These are phyloP conservation scores for Aspergillus japonicus DNA, from an alignment of 2,329 filamentous ascomycete genomes.

Conservation along the genomic window DNA sequence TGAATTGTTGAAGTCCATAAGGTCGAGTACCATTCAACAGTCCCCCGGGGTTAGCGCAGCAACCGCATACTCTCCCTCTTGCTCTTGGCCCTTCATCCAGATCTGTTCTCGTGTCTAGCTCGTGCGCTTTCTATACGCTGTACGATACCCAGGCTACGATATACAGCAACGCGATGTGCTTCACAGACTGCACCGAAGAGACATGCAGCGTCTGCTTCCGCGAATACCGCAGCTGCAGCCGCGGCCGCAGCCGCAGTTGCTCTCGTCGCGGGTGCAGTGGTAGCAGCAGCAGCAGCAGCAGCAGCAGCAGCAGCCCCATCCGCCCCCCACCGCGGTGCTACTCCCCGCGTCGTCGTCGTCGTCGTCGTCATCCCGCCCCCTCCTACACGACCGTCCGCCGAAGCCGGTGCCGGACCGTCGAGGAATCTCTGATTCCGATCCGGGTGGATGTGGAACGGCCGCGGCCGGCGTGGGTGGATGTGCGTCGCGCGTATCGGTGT, in stretches of 20 bases:
- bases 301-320: constrained; percentile 9
- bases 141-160: no score
- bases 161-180: constrained; percentile 15
- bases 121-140: no score
- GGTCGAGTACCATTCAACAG: no score
- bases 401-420: constrained; percentile 9
- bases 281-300: not conserved
- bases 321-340: constrained; percentile 3
- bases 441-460: not conserved
- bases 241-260: not conserved
- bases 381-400: constrained; percentile 18
- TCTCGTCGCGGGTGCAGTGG: not conserved
- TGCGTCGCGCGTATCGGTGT: not conserved
- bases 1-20: no score
- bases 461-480: not conserved
- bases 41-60: no score
- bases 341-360: not conserved
- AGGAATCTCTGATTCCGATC: constrained; percentile 13
- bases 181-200: constrained; percentile 16
- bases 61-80: not conserved
- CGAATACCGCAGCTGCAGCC: constrained; percentile 9
- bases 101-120: no score
- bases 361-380: not conserved
- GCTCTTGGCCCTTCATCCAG: not conserved
- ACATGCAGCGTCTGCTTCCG: constrained; percentile 12